A percentile compares a stretch with the other conserved stretches of the same genome.
phyloP scores from a whole-genome alignment of 202 grass and related monocot genomes.

The Zizania palustris region DNA sequence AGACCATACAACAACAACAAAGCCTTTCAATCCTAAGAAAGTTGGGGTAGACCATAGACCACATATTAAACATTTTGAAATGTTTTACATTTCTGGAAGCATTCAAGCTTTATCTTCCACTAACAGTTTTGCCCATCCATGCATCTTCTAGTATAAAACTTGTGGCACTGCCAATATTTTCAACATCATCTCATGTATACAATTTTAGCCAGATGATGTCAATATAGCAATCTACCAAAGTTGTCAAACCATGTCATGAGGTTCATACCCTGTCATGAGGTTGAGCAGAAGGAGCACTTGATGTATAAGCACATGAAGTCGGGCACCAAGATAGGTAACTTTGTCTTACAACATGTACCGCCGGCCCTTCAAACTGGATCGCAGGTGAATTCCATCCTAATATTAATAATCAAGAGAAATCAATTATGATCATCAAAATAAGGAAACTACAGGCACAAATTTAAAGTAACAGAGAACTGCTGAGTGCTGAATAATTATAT shows the following conservation, averaged over 20 bases:
- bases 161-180: background rate
- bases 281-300: constrained; percentile 70
- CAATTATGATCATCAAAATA: constrained; percentile 30
- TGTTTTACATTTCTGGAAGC: background rate
- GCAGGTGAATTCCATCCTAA: constrained; percentile 92
- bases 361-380: constrained; percentile 85
- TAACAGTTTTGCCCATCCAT: background rate
- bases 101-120: background rate
- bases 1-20: background rate
- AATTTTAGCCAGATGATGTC: background rate
- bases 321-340: constrained; percentile 76
- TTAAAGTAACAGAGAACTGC: constrained; percentile 28
- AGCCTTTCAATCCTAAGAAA: no score
- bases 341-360: constrained; percentile 57
- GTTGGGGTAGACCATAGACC: background rate
- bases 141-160: constrained; percentile 2
- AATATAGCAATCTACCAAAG: constrained; percentile 26
- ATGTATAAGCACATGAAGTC: constrained; percentile 92
- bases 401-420: constrained; percentile 46
- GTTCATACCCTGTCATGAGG: constrained; percentile 78
- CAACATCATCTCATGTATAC: constrained; percentile 8
- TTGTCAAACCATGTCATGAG: constrained; percentile 15
- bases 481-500: constrained; percentile 19
- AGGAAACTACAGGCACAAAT: constrained; percentile 25
- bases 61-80: constrained; percentile 16